Evolutionary conservation across 2,329 filamentous ascomycete genomes (phyloP), one percentile per base, ranked within the genome.

Genomic region (Cercospora zeae-maydis): DNA sequence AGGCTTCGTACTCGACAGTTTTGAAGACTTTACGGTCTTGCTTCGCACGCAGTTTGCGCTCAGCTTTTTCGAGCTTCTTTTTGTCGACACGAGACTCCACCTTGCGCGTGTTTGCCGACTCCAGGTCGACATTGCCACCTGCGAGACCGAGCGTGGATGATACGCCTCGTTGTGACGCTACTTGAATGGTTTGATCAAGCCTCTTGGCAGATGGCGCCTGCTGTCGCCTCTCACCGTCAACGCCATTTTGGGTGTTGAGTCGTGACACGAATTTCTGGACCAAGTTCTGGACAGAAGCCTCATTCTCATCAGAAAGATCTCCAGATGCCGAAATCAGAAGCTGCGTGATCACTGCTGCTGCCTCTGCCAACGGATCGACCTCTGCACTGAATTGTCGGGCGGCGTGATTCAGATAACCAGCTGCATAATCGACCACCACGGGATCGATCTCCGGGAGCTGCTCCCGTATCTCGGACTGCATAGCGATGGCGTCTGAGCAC

Each of bases 1-100:
- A 98, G 0, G 95, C 91, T 80, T 99, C 95, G 77, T 99, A 99
- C 78, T 97, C 91, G 70, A 99, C 95, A 61, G 89, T 96, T 84
- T 98, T 98, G 88, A 95, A 97, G 36, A 88, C 86, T 82, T 99
- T 99, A 83, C 96, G 96, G 80, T 92, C 95, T 81, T 98, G 95
- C 82, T 99, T 99, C 72, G 93, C 93, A 54, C 92, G 91, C 75
- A 99, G 95, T 82, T 99, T 99, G 69, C 91, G 86, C 80, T 99
- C 95, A 1, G 95, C 95, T 81, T 99, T 99, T 78, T 99, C 95
- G 19, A 99, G 87, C 84, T 99, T 99, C 88, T 98, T 99, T 75
- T 89, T 88, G 79, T 99, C 95, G 65, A 99, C 95, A 76, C 93
- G 92, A 72, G 93, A 98, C 80, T 99, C 95, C 63, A 99, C 91